Base-by-base conservation (phyloP, 257 asterid species). In the Nicotiana otophora region DNA sequence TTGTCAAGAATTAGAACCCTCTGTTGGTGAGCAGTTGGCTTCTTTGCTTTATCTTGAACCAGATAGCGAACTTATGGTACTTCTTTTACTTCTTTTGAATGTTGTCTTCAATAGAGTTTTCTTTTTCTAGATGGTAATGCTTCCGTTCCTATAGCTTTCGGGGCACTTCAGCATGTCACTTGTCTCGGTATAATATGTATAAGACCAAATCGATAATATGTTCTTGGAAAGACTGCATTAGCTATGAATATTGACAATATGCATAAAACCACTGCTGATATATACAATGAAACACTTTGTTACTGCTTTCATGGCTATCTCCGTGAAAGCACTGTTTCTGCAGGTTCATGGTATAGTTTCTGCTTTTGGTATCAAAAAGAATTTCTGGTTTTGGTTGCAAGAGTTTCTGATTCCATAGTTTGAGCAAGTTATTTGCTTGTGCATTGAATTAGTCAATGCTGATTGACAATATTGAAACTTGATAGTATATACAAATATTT, bases 21-120 rank as follows among this genome's bases (percentile, higher is more conserved):
- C 96, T 82, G 66, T 94, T 76, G 99, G 98, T 51, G 97, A 91
- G 91, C 97, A 94, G 91, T 87, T 95, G 91, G 93, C 92, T 12
- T 92, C 95, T 75, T 83, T 92, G 85, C 97, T 94, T 65, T 95
- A 95, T 92, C 92, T 92, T 58, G 97, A 95, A 89, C 97, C 98
- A 26, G 98, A 93, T 88, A 91, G 98, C 84, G 98, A 95, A 86
- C 95, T 95, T 81, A 95, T 93, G 98, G 98, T 95, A 95, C 81
- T 83, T 55, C 68, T 54, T 66, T 31, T 55, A 34, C 26, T 30
- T n/a, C 15, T 61, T 79, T 54, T 68, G 17, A 68, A 33, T 36
- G 34, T 26, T 33, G 4, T 16, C 76, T 68, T 19, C 46, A 66
- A 42, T 69, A 4, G n/a, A 17, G 26, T 30, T 55, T 19, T 48